Base-by-base conservation (phyloP, 2,329 filamentous ascomycete species). In the Fusarium verticillioides region DNA sequence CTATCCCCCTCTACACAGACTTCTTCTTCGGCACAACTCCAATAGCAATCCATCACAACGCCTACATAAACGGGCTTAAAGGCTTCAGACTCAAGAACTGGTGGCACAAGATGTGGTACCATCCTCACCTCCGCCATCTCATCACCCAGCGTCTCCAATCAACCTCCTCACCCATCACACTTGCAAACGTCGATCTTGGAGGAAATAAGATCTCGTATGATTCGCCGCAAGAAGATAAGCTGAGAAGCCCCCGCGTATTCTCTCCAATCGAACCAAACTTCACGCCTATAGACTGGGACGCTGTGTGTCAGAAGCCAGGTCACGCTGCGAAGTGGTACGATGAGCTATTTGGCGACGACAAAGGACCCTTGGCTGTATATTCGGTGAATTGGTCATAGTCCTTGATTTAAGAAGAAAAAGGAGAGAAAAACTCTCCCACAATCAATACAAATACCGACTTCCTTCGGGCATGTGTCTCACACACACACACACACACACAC, bases 101-200 rank as follows among this genome's bases (percentile, higher is more conserved):
- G 81, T 83, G 82, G 82, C 70, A 70, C 59, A 78, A 72, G 60
- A 83, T 79, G 78, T 83, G 82, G 82, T 83, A 80, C 69, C 73
- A 81, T 62, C 75, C 78, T 1, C 73, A 75, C 16, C 73, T 83
- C 28, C 78, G 82, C 19, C 73, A 77, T 15, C 76, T 82, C 34
- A 60, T 82, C 46, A 75, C 75, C 12, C 59, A 69, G 12, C 78
- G 78, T 34, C 74, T 82, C 4, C 65, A 26, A 26, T 26, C 26
- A 26, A 26, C 26, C 26, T 26, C 26, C 26, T 26, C 26, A 26
- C 26, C 26, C 26, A 26, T 26, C 26, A 26, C 26, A 26, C 26
- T 26, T 26, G 26, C 26, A 26, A 26, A 26, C 26, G 26, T 26
- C 26, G 26, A 26, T 26, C 26, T 26, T 26, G 26, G 26, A 26